phyloP scores from a whole-genome alignment of 179 eudicot species.

The Patellifolia procumbens region DNA sequence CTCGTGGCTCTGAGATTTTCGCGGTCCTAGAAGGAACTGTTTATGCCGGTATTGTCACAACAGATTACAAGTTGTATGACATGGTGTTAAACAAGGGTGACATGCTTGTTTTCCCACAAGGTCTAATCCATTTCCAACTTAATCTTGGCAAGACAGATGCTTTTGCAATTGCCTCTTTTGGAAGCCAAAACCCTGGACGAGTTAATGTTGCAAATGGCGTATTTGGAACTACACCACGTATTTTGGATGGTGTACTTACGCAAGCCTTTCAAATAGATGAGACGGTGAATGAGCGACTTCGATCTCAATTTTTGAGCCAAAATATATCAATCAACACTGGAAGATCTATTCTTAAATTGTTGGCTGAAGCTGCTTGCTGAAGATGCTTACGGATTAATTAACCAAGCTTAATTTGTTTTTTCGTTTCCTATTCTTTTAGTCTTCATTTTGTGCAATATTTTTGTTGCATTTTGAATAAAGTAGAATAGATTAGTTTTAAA shows the following conservation, averaged over 20 bases:
- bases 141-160: slow-evolving; percentile 33
- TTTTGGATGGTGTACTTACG: slow-evolving; percentile 25
- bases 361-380: no score
- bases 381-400: no score
- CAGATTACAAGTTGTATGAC: slow-evolving; percentile 14
- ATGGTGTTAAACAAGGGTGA: slow-evolving; percentile 1
- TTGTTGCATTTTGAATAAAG: no score
- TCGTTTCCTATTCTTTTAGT: no score
- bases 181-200: slow-evolving; percentile 38
- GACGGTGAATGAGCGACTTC: not conserved
- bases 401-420: no score
- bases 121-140: slow-evolving; percentile 26
- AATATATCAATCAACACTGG: not conserved
- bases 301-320: not conserved
- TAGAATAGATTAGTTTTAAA: no score
- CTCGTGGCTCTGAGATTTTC: slow-evolving; percentile 11
- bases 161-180: slow-evolving; percentile 32
- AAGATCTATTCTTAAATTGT: not conserved
- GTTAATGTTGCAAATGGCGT: slow-evolving; percentile 24
- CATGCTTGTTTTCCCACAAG: slow-evolving; percentile 11
- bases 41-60: slow-evolving; percentile 14
- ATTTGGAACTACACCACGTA: slow-evolving; percentile 35
- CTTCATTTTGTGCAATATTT: no score
- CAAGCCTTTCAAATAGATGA: slow-evolving; percentile 9
- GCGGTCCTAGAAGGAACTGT: slow-evolving; percentile 17